Evolutionary conservation across 2,329 filamentous ascomycete species (phyloP).

Genomic region (Microcyclospora pomicola): DNA sequence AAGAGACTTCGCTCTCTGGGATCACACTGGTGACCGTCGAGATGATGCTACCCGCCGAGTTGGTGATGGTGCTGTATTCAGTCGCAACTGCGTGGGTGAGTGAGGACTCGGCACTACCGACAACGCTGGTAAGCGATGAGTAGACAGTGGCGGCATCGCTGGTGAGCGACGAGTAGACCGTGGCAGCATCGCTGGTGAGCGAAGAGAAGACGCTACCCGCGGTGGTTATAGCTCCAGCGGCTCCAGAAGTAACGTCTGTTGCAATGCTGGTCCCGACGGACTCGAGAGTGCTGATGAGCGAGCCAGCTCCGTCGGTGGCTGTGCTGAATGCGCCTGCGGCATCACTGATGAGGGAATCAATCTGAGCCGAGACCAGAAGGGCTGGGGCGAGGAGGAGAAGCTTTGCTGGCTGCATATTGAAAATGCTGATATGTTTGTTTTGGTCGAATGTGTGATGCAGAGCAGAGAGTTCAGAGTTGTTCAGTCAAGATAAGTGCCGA

Average conservation of each 20-base stretch:
- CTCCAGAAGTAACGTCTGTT: slow-evolving; percentile 2
- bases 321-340: not conserved
- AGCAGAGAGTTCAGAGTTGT: too few species aligned
- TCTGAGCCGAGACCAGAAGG: slow-evolving; percentile 10
- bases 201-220: too few species aligned
- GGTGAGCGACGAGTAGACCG: too few species aligned
- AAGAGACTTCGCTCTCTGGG: slow-evolving; percentile 4
- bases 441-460: not conserved
- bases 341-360: slow-evolving; percentile 3
- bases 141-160: not conserved
- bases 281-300: not conserved
- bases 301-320: not conserved
- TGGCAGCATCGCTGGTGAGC: too few species aligned
- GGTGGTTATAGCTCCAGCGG: too few species aligned
- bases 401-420: slow-evolving; percentile 12
- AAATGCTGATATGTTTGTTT: slow-evolving; percentile 1
- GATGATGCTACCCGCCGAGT: slow-evolving; percentile 2
- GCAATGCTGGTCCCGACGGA: too few species aligned
- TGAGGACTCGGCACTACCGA: not conserved
- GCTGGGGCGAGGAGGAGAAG: slow-evolving; percentile 8
- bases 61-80: slow-evolving; percentile 6
- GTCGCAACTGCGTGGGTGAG: slow-evolving; percentile 3
- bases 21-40: slow-evolving; percentile 1
- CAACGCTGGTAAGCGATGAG: not conserved
- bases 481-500: too few species aligned